Percentiles rank a stretch among this genome's conserved stretches.
These are phyloP conservation scores for Neonectria sp. DNA, from an alignment of 2,329 filamentous ascomycete species.

Conservation along the genomic window DNA sequence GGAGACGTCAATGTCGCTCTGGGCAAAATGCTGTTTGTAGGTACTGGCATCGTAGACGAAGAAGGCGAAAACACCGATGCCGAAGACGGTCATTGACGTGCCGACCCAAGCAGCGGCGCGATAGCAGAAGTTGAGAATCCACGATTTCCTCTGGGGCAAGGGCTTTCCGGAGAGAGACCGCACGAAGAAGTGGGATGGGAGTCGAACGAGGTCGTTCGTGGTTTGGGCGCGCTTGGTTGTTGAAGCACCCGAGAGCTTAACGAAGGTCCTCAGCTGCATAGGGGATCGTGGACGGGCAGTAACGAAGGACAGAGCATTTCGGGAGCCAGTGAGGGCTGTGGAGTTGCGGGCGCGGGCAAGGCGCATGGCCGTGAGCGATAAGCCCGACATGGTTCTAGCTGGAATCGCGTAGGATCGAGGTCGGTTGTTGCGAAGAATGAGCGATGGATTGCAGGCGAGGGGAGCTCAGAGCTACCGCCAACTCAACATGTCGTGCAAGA, in stretches of 20 bases:
- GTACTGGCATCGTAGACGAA: slow-evolving; percentile 96
- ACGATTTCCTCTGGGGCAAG: slow-evolving; percentile 64
- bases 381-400: slow-evolving; percentile 40
- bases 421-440: slow-evolving; percentile 19
- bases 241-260: slow-evolving; percentile 39
- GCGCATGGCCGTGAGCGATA: slow-evolving; percentile 44
- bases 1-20: slow-evolving; percentile 85
- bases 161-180: slow-evolving; percentile 68
- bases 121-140: slow-evolving; percentile 73
- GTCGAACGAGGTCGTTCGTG: slow-evolving; percentile 22
- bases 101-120: slow-evolving; percentile 76
- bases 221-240: slow-evolving; percentile 28
- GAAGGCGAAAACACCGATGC: slow-evolving; percentile 82
- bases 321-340: slow-evolving; percentile 32
- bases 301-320: slow-evolving; percentile 30
- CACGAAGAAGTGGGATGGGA: slow-evolving; percentile 46
- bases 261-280: slow-evolving; percentile 38
- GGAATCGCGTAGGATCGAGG: slow-evolving; percentile 4
- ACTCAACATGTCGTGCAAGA: slow-evolving; percentile 30
- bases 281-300: slow-evolving; percentile 31
- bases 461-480: slow-evolving; percentile 23
- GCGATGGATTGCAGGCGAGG: slow-evolving; percentile 7
- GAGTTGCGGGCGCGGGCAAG: slow-evolving; percentile 40
- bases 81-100: slow-evolving; percentile 80
- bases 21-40: slow-evolving; percentile 80